These are phyloP conservation scores for Talinum fruticosum DNA, from an alignment of 148 eudicot species.

Conservation along the genomic window DNA sequence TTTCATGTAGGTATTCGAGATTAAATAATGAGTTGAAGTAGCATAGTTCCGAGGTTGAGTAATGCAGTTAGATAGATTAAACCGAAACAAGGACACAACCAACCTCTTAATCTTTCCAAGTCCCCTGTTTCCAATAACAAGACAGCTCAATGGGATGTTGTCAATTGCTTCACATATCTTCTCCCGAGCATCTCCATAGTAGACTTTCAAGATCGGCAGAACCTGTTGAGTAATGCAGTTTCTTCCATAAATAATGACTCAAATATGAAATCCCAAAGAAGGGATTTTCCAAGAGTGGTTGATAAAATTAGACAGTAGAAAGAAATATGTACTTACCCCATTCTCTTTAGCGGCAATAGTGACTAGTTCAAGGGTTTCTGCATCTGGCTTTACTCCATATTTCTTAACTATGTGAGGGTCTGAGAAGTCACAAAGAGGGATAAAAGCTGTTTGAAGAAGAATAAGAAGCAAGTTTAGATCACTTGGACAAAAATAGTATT, in stretches of 20 bases:
- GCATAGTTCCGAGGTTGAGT: neutral
- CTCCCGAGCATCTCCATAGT: constrained; percentile 94
- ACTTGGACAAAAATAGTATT: neutral
- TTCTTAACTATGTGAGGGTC: constrained; percentile 54
- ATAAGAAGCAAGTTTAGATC: neutral
- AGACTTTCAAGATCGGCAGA: constrained; percentile 63
- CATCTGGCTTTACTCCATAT: constrained; percentile 57
- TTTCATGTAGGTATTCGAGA: neutral
- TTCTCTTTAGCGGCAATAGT: constrained; percentile 45
- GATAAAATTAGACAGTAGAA: neutral
- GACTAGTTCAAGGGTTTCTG: constrained; percentile 55
- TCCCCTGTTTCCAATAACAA: constrained; percentile 89
- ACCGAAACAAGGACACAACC: neutral
- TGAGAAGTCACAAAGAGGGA: constrained; percentile 53
- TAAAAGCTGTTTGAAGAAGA: constrained; percentile 47
- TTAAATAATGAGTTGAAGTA: neutral
- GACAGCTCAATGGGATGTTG: constrained; percentile 57
- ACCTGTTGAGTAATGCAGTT: constrained; percentile 32
- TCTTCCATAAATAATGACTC: neutral
- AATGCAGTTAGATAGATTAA: neutral
- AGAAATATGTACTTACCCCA: constrained; percentile 32
- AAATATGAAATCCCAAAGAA: neutral
- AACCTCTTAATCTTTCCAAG: constrained; percentile 80
- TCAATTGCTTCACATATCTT: constrained; percentile 79
- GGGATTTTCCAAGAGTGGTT: neutral